Conservation (phyloP, 2,329 filamentous ascomycete species). For the Amauroascus niger region DNA sequence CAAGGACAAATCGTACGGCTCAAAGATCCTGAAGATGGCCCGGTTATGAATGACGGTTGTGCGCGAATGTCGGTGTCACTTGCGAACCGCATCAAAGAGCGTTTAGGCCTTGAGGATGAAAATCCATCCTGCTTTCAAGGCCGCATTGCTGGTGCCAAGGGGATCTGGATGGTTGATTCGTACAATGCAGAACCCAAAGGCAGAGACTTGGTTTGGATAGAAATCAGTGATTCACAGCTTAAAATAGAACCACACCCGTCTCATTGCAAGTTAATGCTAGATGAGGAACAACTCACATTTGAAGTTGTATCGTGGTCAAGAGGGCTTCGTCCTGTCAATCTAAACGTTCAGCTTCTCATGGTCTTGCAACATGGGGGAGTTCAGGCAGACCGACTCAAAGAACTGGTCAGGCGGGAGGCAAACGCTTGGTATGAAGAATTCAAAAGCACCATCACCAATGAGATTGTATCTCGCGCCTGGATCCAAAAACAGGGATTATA, state of each 20-base stretch:
- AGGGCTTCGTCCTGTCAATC: constrained; percentile 34
- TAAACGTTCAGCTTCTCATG: constrained; percentile 48
- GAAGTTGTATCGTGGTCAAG: constrained; percentile 45
- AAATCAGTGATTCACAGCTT: constrained; percentile 48
- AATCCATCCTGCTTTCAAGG: constrained; percentile 47
- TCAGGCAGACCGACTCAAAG: constrained; percentile 32
- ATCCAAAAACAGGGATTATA: constrained; percentile 14
- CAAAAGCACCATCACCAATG: constrained; percentile 31
- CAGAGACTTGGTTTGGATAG: constrained; percentile 41
- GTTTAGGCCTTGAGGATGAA: constrained; percentile 29
- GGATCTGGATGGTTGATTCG: constrained; percentile 49
- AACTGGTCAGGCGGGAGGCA: constrained; percentile 34
- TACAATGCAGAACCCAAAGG: constrained; percentile 24
- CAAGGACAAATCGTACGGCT: constrained; percentile 29
- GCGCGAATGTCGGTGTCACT: constrained; percentile 45
- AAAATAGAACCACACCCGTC: constrained; percentile 44
- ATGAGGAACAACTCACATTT: constrained; percentile 44
- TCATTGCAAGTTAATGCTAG: constrained; percentile 21
- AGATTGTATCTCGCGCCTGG: constrained; percentile 26
- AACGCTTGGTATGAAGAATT: constrained; percentile 29
- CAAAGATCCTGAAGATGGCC: constrained; percentile 20
- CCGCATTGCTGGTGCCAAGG: constrained; percentile 52
- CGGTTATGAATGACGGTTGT: constrained; percentile 46
- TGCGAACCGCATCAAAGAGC: constrained; percentile 39
- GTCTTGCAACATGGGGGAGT: constrained; percentile 47